phyloP scores from a whole-genome alignment of 2,329 filamentous ascomycete genomes.

The Gnomoniopsis sp. region DNA sequence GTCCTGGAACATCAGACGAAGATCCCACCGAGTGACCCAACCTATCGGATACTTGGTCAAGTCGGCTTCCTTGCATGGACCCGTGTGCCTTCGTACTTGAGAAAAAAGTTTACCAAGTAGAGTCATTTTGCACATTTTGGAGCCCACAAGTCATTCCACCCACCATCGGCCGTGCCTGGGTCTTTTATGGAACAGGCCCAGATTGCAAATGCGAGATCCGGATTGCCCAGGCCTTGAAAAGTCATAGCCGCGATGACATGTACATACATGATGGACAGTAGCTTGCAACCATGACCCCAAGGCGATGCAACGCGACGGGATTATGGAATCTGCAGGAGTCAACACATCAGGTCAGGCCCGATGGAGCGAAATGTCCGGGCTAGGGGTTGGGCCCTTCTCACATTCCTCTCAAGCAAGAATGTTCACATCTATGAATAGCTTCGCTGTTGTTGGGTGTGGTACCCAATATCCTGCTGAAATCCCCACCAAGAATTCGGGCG shows the following conservation, averaged over 20 bases:
- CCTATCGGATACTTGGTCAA: constrained; percentile 6
- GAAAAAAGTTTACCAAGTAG: too few species aligned
- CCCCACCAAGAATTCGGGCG: not conserved
- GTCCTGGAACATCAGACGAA: constrained; percentile 8
- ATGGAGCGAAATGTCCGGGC: constrained; percentile 12
- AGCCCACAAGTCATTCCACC: not conserved
- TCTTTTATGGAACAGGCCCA: not conserved
- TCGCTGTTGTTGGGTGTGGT: not conserved
- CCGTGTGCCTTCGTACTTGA: too few species aligned
- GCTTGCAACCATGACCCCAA: not conserved
- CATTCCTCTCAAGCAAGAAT: not conserved
- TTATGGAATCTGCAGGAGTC: not conserved
- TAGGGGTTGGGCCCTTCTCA: not conserved
- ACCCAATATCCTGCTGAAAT: not conserved
- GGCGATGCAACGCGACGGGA: not conserved
- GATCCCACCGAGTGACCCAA: not conserved
- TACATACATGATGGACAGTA: too few species aligned
- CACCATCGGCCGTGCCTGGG: not conserved
- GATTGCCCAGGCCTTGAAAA: not conserved
- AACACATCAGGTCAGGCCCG: constrained; percentile 1
- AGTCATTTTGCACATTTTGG: not conserved
- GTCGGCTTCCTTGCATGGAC: constrained; percentile 2
- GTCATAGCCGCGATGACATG: not conserved
- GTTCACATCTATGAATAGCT: not conserved
- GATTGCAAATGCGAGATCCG: not conserved